Evolutionary conservation across 805 yeast species (phyloP).

Genomic region (Kodamaea kakaduensis): DNA sequence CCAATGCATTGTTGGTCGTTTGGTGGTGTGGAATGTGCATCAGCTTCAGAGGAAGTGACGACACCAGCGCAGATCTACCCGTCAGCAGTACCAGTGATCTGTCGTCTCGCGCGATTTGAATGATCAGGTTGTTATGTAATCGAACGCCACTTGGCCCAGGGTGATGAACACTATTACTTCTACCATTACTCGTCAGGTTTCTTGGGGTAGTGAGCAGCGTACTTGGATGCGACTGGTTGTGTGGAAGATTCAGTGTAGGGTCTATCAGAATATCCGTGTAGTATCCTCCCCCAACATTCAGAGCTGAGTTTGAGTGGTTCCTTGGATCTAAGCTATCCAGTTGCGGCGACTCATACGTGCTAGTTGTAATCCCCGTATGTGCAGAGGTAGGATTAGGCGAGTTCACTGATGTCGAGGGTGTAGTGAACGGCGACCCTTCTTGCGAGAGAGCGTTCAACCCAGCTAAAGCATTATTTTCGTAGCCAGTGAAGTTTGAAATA

Average conservation of each 20-base stretch:
- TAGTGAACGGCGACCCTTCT: conserved; percentile 13
- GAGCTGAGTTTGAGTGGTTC: conserved; percentile 23
- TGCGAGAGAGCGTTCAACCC: conserved; percentile 39
- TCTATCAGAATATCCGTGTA: conserved; percentile 42
- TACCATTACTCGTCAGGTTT: conserved; percentile 19
- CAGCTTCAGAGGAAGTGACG: conserved; percentile 41
- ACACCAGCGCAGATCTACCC: conserved; percentile 32
- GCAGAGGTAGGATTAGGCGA: conserved; percentile 27
- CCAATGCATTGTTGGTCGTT: conserved; percentile 33
- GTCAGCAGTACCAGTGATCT: conserved; percentile 30
- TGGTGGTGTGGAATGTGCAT: conserved; percentile 48
- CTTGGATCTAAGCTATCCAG: conserved; percentile 31
- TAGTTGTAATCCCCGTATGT: conserved; percentile 11
- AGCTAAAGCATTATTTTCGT: conserved; percentile 42
- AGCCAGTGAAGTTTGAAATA: conserved; percentile 35
- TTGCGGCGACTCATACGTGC: conserved; percentile 23
- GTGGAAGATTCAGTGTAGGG: conserved; percentile 45
- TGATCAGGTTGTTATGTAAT: conserved; percentile 36
- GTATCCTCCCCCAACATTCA: conserved; percentile 37
- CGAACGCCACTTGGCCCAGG: conserved; percentile 13
- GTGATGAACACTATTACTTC: conserved; percentile 6
- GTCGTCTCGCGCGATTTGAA: conserved; percentile 40
- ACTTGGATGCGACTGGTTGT: conserved; percentile 34
- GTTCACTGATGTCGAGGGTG: conserved; percentile 24
- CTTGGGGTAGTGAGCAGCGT: conserved; percentile 28